phyloP scores from a whole-genome alignment of 2,329 filamentous ascomycete species.

The Pseudogymnoascus sp. region DNA sequence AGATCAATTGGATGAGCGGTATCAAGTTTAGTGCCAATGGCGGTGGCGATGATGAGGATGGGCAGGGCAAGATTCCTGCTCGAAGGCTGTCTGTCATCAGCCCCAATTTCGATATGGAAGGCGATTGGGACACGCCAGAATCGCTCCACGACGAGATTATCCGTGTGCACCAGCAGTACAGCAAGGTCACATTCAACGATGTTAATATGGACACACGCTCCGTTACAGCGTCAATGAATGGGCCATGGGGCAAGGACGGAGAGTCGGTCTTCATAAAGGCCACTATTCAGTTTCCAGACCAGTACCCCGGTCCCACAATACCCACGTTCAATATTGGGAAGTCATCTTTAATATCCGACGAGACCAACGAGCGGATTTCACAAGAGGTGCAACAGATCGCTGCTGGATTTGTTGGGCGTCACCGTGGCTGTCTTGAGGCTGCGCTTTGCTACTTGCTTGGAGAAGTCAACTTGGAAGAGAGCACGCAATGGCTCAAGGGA shows the following conservation, averaged over 20 bases:
- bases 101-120: slow-evolving; percentile 28
- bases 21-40: slow-evolving; percentile 49
- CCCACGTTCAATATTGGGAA: slow-evolving; percentile 56
- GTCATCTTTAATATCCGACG: slow-evolving; percentile 53
- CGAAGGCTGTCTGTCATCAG: slow-evolving; percentile 26
- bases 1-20: slow-evolving; percentile 64
- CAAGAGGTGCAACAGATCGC: slow-evolving; percentile 51
- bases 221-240: slow-evolving; percentile 54
- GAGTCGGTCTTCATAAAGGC: slow-evolving; percentile 56
- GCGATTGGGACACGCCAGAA: slow-evolving; percentile 51
- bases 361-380: slow-evolving; percentile 46
- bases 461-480: slow-evolving; percentile 53
- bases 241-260: slow-evolving; percentile 53
- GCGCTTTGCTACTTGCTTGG: slow-evolving; percentile 57
- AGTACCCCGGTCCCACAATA: slow-evolving; percentile 50
- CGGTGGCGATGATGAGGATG: slow-evolving; percentile 17
- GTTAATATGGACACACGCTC: slow-evolving; percentile 56
- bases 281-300: slow-evolving; percentile 50
- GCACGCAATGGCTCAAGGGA: slow-evolving; percentile 53
- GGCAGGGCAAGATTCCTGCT: slow-evolving; percentile 19
- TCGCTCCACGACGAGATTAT: slow-evolving; percentile 59
- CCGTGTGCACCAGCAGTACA: slow-evolving; percentile 53
- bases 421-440: slow-evolving; percentile 55
- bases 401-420: slow-evolving; percentile 46
- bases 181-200: slow-evolving; percentile 58